phyloP scores from a whole-genome alignment of 305 asterid species.

The Striga hermonthica region DNA sequence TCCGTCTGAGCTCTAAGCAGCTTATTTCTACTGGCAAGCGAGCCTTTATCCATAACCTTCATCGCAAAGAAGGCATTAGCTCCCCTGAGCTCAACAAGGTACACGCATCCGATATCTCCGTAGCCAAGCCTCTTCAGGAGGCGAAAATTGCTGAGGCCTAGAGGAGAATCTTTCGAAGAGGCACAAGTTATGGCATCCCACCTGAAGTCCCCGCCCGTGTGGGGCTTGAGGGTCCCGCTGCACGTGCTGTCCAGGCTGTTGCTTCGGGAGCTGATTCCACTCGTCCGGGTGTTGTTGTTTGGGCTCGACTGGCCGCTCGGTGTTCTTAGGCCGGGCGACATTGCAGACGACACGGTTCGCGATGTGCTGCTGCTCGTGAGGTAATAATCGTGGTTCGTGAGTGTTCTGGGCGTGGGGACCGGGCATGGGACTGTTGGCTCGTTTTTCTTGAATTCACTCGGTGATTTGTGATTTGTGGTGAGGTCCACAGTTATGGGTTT shows the following conservation, averaged over 20 bases:
- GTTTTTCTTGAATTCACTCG: constrained; percentile 21
- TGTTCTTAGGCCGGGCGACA: constrained; percentile 26
- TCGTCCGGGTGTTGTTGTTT: constrained; percentile 30
- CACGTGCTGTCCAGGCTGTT: constrained; percentile 55
- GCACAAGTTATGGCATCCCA: constrained; percentile 71
- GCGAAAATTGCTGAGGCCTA: constrained; percentile 62
- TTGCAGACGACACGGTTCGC: constrained; percentile 28
- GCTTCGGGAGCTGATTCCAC: constrained; percentile 39
- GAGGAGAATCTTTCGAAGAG: constrained; percentile 49
- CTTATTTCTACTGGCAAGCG: constrained; percentile 75
- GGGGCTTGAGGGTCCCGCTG: constrained; percentile 55
- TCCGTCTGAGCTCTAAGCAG: constrained; percentile 73
- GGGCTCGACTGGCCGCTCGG: constrained; percentile 24
- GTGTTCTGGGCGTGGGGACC: constrained; percentile 30
- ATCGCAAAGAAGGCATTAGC: constrained; percentile 66
- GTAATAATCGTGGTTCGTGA: constrained; percentile 20
- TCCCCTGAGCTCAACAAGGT: constrained; percentile 77
- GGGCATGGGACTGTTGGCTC: constrained; percentile 28
- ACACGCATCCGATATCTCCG: constrained; percentile 87
- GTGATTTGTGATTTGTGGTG: constrained; percentile 22
- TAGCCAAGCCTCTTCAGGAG: constrained; percentile 73
- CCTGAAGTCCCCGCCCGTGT: constrained; percentile 76
- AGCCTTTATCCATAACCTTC: constrained; percentile 87
- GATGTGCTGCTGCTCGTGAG: background rate
- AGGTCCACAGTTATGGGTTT: constrained; percentile 19